phyloP scores from a whole-genome alignment of 2,329 filamentous ascomycete genomes.

The Colletotrichum tanaceti region DNA sequence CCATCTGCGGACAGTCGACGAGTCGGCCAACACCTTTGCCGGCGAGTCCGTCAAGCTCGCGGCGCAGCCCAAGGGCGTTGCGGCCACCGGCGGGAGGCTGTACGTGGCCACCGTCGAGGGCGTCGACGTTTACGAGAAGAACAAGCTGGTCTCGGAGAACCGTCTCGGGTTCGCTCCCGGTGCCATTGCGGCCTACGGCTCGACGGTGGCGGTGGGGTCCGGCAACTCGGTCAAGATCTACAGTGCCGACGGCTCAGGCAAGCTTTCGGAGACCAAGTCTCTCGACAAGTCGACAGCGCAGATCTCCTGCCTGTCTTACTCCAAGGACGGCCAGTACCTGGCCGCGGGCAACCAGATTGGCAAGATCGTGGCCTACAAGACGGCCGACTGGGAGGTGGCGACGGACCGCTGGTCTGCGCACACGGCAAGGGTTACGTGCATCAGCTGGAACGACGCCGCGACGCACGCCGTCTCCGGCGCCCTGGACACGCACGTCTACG shows the following conservation, averaged over 20 bases:
- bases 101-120: slow-evolving; percentile 68
- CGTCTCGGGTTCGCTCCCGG: slow-evolving; percentile 74
- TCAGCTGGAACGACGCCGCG: slow-evolving; percentile 81
- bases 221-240: slow-evolving; percentile 83
- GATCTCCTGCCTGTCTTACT: slow-evolving; percentile 87
- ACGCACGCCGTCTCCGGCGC: slow-evolving; percentile 85
- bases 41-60: slow-evolving; percentile 75
- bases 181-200: slow-evolving; percentile 76
- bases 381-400: slow-evolving; percentile 73
- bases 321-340: slow-evolving; percentile 78
- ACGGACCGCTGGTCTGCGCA: slow-evolving; percentile 79
- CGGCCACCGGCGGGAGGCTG: slow-evolving; percentile 62
- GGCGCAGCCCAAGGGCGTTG: slow-evolving; percentile 83
- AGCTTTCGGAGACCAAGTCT: slow-evolving; percentile 65
- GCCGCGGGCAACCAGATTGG: slow-evolving; percentile 86
- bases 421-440: slow-evolving; percentile 67
- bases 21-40: slow-evolving; percentile 78
- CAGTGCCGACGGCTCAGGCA: slow-evolving; percentile 67
- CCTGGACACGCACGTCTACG: slow-evolving; percentile 90
- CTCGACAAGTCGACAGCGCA: slow-evolving; percentile 76
- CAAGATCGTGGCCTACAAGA: slow-evolving; percentile 86
- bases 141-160: slow-evolving; percentile 69
- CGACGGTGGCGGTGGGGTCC: slow-evolving; percentile 78
- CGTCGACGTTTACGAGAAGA: slow-evolving; percentile 67
- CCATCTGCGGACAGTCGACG: slow-evolving; percentile 82